Base-by-base conservation (phyloP, 2,329 filamentous ascomycete genomes). In the Ascochyta clinopodiicola region DNA sequence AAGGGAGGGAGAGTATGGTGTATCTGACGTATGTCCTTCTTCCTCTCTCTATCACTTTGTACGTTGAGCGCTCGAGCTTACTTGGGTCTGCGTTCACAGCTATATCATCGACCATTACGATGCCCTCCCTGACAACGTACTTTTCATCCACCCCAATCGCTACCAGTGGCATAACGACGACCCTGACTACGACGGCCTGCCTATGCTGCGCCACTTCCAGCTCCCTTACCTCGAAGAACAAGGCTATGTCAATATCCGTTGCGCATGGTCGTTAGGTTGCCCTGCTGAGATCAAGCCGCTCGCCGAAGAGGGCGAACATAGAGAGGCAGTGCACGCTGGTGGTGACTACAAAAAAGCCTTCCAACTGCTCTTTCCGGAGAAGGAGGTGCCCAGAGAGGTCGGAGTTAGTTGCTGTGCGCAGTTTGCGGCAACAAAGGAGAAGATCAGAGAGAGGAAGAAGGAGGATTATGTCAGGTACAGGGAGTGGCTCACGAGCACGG, bases 391-490 rank as follows among this genome's bases (percentile, higher is more conserved):
- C 0, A 63, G 76, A 12, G 66, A 68, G 17, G 78, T 85, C 4
- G 82, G 79, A 1, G 79, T 80, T 2, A 79, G 78, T 24, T 85
- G 83, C 62, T 85, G 83, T 57, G 82, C 82, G 4, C 83, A 85
- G 57, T 84, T 85, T 61, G 82, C 79, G 0, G 81, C 81, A 1
- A 81, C 80, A 0, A 75, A 71, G 36, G 77, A 79, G 44, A 80
- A 79, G 62, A 77, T 84, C 12, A 69, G 66, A 15, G 71, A 79
- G 59, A 75, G 79, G 24, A 77, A 78, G 3, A 77, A 71, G 62
- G 74, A 71, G 8, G 81, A 84, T 24, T 85, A 84, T 56, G 72
- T 78, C 52, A 70, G 75, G 7, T 82, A 78, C 57, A 74, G 80
- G 15, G 69, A 77, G 3, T 85, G 82, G 82, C 63, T 85, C 13